A percentile compares a stretch with the other conserved stretches of the same genome.
Evolutionary conservation across 805 yeast species (phyloP).

Genomic region (Suhomyces faveliae): DNA sequence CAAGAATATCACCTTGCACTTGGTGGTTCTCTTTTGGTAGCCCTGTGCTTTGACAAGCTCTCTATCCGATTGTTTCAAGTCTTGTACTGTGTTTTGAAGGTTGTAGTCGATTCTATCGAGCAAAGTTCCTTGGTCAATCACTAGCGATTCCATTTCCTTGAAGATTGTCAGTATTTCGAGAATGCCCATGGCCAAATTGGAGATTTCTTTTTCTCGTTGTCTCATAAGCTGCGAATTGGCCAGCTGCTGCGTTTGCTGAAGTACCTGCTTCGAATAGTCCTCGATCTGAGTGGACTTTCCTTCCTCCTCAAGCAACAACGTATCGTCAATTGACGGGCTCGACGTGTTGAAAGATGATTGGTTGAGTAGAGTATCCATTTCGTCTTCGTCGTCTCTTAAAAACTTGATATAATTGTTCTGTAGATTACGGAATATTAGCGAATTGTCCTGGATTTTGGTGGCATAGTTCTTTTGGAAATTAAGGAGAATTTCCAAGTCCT

Average conservation of each 20-base stretch:
- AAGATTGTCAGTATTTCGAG: slow-evolving; percentile 90
- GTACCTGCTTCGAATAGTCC: slow-evolving; percentile 51
- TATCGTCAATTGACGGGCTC: slow-evolving; percentile 4
- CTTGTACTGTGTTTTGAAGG: slow-evolving; percentile 72
- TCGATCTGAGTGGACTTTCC: slow-evolving; percentile 43
- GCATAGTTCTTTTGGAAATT: slow-evolving; percentile 87
- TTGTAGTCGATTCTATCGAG: slow-evolving; percentile 94
- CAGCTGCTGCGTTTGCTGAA: slow-evolving; percentile 45
- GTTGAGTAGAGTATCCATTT: slow-evolving; percentile 26
- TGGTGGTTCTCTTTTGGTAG: slow-evolving; percentile 86
- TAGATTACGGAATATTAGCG: slow-evolving; percentile 76
- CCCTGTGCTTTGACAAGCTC: slow-evolving; percentile 73
- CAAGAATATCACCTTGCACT: slow-evolving; percentile 82
- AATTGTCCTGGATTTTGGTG: slow-evolving; percentile 71
- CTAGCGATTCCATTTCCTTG: slow-evolving; percentile 86
- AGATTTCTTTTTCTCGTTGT: slow-evolving; percentile 86
- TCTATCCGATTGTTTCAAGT: slow-evolving; percentile 72
- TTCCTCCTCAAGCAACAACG: slow-evolving; percentile 13
- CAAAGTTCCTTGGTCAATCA: slow-evolving; percentile 93
- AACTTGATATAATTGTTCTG: slow-evolving; percentile 88
- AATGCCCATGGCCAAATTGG: slow-evolving; percentile 89
- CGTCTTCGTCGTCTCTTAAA: slow-evolving; percentile 76
- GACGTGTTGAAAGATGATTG: slow-evolving; percentile 4
- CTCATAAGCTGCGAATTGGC: slow-evolving; percentile 39
- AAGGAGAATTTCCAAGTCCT: slow-evolving; percentile 64